Evolutionary conservation across 2,329 filamentous ascomycete genomes (phyloP).

Genomic region (Alternaria novae-zelandiae): DNA sequence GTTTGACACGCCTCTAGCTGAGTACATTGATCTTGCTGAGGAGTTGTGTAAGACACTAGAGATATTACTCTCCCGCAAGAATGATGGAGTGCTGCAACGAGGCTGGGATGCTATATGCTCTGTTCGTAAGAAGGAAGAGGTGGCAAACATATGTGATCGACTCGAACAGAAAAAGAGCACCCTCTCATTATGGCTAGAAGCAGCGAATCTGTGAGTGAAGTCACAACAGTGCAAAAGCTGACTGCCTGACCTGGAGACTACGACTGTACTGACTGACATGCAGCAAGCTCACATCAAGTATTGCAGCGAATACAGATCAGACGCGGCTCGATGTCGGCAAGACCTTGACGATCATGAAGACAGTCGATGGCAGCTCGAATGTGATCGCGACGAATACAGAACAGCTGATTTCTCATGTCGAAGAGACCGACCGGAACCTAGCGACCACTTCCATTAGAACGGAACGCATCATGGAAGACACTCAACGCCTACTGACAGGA

Average conservation of each 20-base stretch:
- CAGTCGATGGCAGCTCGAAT: accelerated
- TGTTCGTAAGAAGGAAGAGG: neutral
- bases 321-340: neutral
- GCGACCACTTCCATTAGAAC: neutral
- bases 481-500: neutral
- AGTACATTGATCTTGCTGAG: neutral
- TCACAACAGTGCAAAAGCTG: accelerated
- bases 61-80: accelerated
- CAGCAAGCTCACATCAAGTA: neutral
- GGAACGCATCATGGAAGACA: neutral
- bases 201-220: neutral
- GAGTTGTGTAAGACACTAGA: neutral
- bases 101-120: neutral
- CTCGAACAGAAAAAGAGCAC: neutral
- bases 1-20: neutral
- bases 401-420: neutral
- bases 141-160: neutral
- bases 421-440: accelerated
- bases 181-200: neutral
- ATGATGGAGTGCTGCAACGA: neutral
- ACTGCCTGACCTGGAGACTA: accelerated
- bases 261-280: neutral
- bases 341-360: neutral
- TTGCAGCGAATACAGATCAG: neutral
- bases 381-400: accelerated